A percentile compares a stretch with the other conserved stretches of the same genome.
Evolutionary conservation across 2,329 filamentous ascomycete genomes (phyloP).

Genomic region (Xylaria arbuscula): DNA sequence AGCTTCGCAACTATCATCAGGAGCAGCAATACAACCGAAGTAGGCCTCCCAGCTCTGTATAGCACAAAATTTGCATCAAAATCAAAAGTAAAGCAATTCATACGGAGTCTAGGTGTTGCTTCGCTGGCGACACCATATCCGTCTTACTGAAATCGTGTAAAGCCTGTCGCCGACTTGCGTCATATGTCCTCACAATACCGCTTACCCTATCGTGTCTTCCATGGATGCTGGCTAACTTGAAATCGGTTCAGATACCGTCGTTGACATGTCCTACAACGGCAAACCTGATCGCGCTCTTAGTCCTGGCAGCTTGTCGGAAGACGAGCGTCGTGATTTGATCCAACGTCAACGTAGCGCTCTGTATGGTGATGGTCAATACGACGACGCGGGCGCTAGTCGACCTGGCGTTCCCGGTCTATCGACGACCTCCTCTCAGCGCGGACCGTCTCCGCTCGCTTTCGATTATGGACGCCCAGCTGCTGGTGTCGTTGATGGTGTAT

Average conservation of each 20-base stretch:
- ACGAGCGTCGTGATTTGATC: constrained; percentile 94
- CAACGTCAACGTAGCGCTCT: constrained; percentile 94
- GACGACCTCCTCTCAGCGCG: constrained; percentile 73
- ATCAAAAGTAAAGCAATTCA: constrained; percentile 52
- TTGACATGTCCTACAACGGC: constrained; percentile 61
- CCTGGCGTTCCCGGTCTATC: constrained; percentile 74
- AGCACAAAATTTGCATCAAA: constrained; percentile 63
- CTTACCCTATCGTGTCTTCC: constrained; percentile 34
- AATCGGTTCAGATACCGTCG: constrained; percentile 61
- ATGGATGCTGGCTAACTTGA: constrained; percentile 52
- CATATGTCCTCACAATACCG: constrained; percentile 42
- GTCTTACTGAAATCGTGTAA: constrained; percentile 48
- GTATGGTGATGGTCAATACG: constrained; percentile 81
- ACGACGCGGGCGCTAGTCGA: constrained; percentile 73
- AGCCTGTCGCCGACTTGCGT: constrained; percentile 41
- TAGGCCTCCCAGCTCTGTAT: constrained; percentile 84
- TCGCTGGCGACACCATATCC: constrained; percentile 43
- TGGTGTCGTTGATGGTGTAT: constrained; percentile 53
- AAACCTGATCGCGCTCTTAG: constrained; percentile 90
- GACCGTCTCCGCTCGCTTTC: constrained; percentile 82
- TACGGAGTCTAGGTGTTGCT: constrained; percentile 45
- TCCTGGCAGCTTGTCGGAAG: constrained; percentile 88
- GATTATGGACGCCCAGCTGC: constrained; percentile 64
- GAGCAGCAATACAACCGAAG: constrained; percentile 99
- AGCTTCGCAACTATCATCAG: constrained; percentile 99